These are phyloP conservation scores for Neonothopanus nambi DNA, from an alignment of 1,284 basidiomycete genomes.

Conservation along the genomic window DNA sequence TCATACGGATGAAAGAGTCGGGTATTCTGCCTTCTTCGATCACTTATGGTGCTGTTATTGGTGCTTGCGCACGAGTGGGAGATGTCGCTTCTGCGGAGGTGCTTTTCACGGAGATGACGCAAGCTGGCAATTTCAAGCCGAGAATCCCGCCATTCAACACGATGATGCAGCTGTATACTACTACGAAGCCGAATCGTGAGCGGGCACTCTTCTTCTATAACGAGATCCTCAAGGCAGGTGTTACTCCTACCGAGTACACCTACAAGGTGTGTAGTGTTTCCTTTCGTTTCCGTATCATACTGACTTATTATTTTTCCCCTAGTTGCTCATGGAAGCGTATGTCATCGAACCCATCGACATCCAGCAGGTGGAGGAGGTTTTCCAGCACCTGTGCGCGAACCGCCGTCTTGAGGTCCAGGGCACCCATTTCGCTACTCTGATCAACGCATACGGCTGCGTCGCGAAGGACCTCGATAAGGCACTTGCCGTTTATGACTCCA, in stretches of 20 bases:
- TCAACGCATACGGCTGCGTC: slow-evolving; percentile 88
- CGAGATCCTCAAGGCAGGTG: slow-evolving; percentile 61
- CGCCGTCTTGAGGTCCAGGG: slow-evolving; percentile 66
- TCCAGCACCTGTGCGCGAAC: slow-evolving; percentile 60
- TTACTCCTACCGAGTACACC: slow-evolving; percentile 84
- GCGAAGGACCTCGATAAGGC: slow-evolving; percentile 80
- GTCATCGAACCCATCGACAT: slow-evolving; percentile 87
- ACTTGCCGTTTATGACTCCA: slow-evolving; percentile 77
- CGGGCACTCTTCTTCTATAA: slow-evolving; percentile 79
- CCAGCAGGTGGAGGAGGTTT: slow-evolving; percentile 74
- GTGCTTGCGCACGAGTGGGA: slow-evolving; percentile 92
- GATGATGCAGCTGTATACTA: slow-evolving; percentile 97
- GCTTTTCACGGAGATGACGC: slow-evolving; percentile 86
- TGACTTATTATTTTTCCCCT: slow-evolving; percentile 21
- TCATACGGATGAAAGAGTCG: slow-evolving; percentile 78
- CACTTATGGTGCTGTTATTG: slow-evolving; percentile 95
- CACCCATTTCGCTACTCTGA: slow-evolving; percentile 90
- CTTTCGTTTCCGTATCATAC: slow-evolving; percentile 4
- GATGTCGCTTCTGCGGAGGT: slow-evolving; percentile 82
- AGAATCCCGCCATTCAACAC: slow-evolving; percentile 95
- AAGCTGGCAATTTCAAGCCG: slow-evolving; percentile 76
- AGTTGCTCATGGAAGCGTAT: slow-evolving; percentile 91
- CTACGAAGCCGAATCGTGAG: slow-evolving; percentile 84
- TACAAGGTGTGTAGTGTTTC: slow-evolving; percentile 70
- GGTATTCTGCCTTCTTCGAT: slow-evolving; percentile 78